Base-by-base conservation (phyloP, 371 early-diverging fungal species). In the Apophysomyces variabilis region DNA sequence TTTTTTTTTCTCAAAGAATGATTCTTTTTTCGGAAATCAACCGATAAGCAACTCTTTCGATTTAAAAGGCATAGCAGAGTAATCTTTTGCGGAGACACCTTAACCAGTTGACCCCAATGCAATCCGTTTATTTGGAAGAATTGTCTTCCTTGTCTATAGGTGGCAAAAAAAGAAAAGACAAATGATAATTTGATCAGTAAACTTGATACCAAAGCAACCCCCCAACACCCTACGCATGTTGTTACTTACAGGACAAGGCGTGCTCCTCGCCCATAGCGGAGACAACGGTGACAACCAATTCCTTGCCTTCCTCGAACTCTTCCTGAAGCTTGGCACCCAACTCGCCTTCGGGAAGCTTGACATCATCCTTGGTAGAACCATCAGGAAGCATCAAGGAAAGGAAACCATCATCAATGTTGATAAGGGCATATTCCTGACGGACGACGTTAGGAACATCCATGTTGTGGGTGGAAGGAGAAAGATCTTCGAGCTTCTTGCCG, bases 401-500 rank as follows among this genome's bases (percentile, higher is more conserved):
- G 92, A 91, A 97, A 76, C 92, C 95, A 73, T 96, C 96, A 65
- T 95, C 96, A 71, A 97, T 89, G 87, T 95, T 88, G 73, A 96
- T 69, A 69, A 98, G 89, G 13, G 72, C 66, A 87, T 86, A 97
- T 78, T 98, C 97, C 57, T 72, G 79, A 84, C 96, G 94, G 73
- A 32, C 65, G 74, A 99, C 94, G 87, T 95, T 89, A 79, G 99
- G 99, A 65, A 99, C 99, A 72, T 98, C 94, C 96, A 99, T 96
- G 93, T 99, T 99, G 92, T 98, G 98, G 84, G 99, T 99, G 77
- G 99, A 99, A 75, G 99, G 99, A 71, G 96, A 97, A 75, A 99
- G 81, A 87, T 99, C 99, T 87, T 95, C 95, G 71, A 85, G 85
- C 83, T 92, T 85, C 85, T 92, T 95, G 82, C 89, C 89, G 72